Evolutionary conservation across 75 land plant genomes (phyloP).

Genomic region (Azolla pinnata): DNA sequence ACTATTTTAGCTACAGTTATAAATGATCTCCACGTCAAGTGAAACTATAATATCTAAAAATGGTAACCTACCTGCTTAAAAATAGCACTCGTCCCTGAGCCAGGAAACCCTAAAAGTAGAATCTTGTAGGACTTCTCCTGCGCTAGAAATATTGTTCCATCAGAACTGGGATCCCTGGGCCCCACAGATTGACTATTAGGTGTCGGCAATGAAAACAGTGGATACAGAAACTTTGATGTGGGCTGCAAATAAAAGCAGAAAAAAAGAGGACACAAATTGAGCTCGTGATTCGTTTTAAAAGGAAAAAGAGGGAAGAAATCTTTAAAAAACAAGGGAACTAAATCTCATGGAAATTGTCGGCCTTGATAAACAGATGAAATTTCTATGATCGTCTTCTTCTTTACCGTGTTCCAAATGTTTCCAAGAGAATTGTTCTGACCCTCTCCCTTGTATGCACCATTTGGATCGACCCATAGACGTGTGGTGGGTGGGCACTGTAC

Average conservation of each 20-base stretch:
- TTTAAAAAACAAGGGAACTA: too few species aligned
- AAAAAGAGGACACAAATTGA: too few species aligned
- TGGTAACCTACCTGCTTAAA: constrained; percentile 67
- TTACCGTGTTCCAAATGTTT: constrained; percentile 86
- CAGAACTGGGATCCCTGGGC: constrained; percentile 30
- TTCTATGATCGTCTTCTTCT: too few species aligned
- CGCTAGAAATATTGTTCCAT: constrained; percentile 52
- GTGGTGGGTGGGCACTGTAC: constrained; percentile 85
- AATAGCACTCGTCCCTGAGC: constrained; percentile 93
- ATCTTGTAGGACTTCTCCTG: constrained; percentile 64
- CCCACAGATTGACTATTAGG: constrained; percentile 38
- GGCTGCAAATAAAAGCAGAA: too few species aligned
- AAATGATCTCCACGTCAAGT: neutral
- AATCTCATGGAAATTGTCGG: too few species aligned
- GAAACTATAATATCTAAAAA: neutral
- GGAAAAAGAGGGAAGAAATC: too few species aligned
- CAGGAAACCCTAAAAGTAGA: constrained; percentile 69
- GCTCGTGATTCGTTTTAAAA: too few species aligned
- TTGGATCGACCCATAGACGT: constrained; percentile 79
- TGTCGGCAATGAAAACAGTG: constrained; percentile 76
- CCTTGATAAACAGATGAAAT: too few species aligned
- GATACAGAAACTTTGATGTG: constrained; percentile 58
- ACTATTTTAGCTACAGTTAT: neutral
- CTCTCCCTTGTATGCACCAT: constrained; percentile 85
- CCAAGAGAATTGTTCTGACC: constrained; percentile 80